A percentile compares a stretch with the other conserved stretches of the same genome.
Conservation (phyloP, 129 eudicot species). For the Arctium lappa region DNA sequence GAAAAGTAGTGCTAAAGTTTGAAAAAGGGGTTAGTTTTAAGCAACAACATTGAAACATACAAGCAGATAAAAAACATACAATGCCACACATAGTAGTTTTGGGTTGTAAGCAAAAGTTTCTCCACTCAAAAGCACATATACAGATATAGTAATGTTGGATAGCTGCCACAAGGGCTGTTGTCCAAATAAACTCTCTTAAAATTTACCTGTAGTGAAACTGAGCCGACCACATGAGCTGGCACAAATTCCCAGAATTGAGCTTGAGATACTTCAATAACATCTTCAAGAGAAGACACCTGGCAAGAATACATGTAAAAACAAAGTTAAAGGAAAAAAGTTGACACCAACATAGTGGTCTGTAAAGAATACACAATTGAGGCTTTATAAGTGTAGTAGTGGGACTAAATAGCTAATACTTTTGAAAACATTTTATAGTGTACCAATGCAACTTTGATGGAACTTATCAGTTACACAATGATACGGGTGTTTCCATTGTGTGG, state of each 20-base stretch:
- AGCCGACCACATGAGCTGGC: slow-evolving; percentile 92
- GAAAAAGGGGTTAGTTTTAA: neutral
- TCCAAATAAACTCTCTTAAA: neutral
- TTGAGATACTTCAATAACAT: slow-evolving; percentile 66
- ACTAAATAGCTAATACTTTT: too few relatives aligned
- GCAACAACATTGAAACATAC: neutral
- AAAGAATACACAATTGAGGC: too few relatives aligned
- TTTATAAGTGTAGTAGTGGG: too few relatives aligned
- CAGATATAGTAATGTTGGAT: neutral
- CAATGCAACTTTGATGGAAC: neutral
- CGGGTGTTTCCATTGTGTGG: neutral
- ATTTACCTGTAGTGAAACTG: slow-evolving; percentile 66
- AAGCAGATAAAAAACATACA: neutral
- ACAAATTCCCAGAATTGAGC: slow-evolving; percentile 95
- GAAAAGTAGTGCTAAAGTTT: too few relatives aligned
- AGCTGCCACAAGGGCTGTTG: neutral
- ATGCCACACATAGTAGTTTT: neutral
- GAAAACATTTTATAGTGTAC: neutral
- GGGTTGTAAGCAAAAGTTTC: neutral
- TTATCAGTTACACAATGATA: too few relatives aligned
- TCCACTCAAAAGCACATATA: neutral
- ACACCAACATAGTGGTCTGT: neutral
- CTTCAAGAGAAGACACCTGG: slow-evolving; percentile 74
- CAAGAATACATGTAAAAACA: slow-evolving; percentile 9
- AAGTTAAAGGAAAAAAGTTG: neutral